These are phyloP conservation scores for Rutstroemia sp. DNA, from an alignment of 2,329 filamentous ascomycete genomes.

Conservation along the genomic window DNA sequence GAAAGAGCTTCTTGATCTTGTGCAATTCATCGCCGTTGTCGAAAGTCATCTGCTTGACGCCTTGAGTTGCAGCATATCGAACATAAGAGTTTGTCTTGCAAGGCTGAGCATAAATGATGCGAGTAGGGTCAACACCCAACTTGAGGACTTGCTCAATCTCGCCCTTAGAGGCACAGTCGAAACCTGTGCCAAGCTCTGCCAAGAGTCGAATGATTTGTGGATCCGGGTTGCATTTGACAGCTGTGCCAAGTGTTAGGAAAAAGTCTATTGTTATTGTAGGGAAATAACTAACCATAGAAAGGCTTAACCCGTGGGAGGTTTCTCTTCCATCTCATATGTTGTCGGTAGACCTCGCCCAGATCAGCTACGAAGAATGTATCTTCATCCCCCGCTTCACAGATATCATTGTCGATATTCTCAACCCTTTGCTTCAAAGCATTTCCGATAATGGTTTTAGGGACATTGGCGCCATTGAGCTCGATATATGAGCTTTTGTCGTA, in stretches of 20 bases:
- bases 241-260: slow-evolving; percentile 37
- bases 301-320: slow-evolving; percentile 88
- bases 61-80: slow-evolving; percentile 74
- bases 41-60: slow-evolving; percentile 98
- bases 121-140: slow-evolving; percentile 74
- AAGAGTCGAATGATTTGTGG: slow-evolving; percentile 81
- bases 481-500: slow-evolving; percentile 23
- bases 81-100: slow-evolving; percentile 99
- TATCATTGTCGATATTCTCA: slow-evolving; percentile 75
- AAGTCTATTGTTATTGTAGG: slow-evolving; percentile 1
- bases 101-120: slow-evolving; percentile 97
- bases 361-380: slow-evolving; percentile 98
- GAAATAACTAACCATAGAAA: slow-evolving; percentile 68
- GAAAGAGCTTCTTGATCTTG: slow-evolving; percentile 92
- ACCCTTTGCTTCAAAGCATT: slow-evolving; percentile 81
- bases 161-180: slow-evolving; percentile 95
- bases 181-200: slow-evolving; percentile 81
- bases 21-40: slow-evolving; percentile 97
- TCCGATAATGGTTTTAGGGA: slow-evolving; percentile 74
- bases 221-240: slow-evolving; percentile 98
- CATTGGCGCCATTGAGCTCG: slow-evolving; percentile 25
- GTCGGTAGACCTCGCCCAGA: slow-evolving; percentile 95
- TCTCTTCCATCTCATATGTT: slow-evolving; percentile 97
- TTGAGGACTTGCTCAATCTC: slow-evolving; percentile 90
- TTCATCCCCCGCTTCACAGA: slow-evolving; percentile 86